A percentile compares a stretch with the other conserved stretches of the same genome.
phyloP scores from a whole-genome alignment of 2,329 filamentous ascomycete genomes.

The Elsinoe batatas region DNA sequence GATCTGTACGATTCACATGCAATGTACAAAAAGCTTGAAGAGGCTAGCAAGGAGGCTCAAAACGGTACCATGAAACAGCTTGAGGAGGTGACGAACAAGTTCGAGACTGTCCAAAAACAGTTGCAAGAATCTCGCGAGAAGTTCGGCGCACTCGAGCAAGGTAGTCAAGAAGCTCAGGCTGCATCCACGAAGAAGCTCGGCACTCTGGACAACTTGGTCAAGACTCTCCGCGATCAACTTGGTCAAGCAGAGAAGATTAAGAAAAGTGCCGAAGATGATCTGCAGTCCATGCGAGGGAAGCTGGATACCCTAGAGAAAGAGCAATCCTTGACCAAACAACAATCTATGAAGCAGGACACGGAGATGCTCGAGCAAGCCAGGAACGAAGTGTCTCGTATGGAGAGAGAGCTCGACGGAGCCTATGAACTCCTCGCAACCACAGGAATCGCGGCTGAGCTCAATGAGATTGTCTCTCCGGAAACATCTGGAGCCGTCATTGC shows the following conservation, averaged over 20 bases:
- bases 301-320: conserved; percentile 23
- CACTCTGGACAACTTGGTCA: conserved; percentile 46
- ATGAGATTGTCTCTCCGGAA: background rate
- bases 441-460: conserved; percentile 20
- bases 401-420: conserved; percentile 25
- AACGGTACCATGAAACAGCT: background rate
- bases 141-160: background rate
- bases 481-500: background rate
- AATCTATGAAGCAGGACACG: background rate
- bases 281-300: conserved; percentile 30
- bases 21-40: conserved; percentile 18
- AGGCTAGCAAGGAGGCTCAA: background rate
- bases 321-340: conserved; percentile 19
- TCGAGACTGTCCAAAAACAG: conserved; percentile 22
- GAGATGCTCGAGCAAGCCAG: conserved; percentile 22
- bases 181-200: conserved; percentile 22
- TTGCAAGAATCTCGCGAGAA: conserved; percentile 32
- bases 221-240: conserved; percentile 44
- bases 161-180: background rate
- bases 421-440: conserved; percentile 29
- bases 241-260: conserved; percentile 44
- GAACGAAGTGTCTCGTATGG: conserved; percentile 23
- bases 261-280: conserved; percentile 34
- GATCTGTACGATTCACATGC: conserved; percentile 30
- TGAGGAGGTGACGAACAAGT: background rate